These are phyloP conservation scores for Stylosanthes scabra DNA, from an alignment of 331 rosid genomes.

Conservation along the genomic window DNA sequence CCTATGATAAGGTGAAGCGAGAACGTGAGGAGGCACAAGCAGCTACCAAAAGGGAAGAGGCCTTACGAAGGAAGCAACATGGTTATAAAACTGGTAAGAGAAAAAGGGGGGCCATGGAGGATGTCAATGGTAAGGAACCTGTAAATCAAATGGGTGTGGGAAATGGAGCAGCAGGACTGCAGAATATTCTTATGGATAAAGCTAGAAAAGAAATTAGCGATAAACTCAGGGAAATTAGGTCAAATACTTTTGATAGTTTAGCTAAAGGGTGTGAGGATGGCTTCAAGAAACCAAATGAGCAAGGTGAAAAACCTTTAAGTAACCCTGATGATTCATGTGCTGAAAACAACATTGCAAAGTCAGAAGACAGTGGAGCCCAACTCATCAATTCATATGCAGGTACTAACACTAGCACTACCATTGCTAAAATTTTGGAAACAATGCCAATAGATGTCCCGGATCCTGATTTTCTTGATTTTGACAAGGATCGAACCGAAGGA, in stretches of 20 bases:
- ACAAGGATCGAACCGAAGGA: constrained; percentile 46
- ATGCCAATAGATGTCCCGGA: constrained; percentile 50
- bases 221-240: constrained; percentile 39
- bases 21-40: constrained; percentile 61
- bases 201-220: constrained; percentile 54
- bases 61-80: constrained; percentile 53
- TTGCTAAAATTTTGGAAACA: constrained; percentile 33
- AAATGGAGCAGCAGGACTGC: constrained; percentile 36
- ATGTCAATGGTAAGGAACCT: constrained; percentile 32
- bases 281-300: constrained; percentile 22
- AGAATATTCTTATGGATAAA: constrained; percentile 46
- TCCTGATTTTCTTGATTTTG: constrained; percentile 56
- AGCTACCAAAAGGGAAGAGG: constrained; percentile 53
- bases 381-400: constrained; percentile 4
- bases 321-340: constrained; percentile 30
- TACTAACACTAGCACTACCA: constrained; percentile 25
- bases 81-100: constrained; percentile 53
- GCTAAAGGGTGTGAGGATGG: constrained; percentile 38
- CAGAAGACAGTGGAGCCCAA: constrained; percentile 26
- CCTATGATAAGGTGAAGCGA: constrained; percentile 57
- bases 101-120: constrained; percentile 47
- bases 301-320: constrained; percentile 28
- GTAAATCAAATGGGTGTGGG: constrained; percentile 37
- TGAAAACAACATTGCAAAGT: constrained; percentile 34
- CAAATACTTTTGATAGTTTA: constrained; percentile 41